Evolutionary conservation across 192 early-diverging fungal species (phyloP), one percentile per base, ranked within the genome.

Genomic region (Linnemannia zychae): DNA sequence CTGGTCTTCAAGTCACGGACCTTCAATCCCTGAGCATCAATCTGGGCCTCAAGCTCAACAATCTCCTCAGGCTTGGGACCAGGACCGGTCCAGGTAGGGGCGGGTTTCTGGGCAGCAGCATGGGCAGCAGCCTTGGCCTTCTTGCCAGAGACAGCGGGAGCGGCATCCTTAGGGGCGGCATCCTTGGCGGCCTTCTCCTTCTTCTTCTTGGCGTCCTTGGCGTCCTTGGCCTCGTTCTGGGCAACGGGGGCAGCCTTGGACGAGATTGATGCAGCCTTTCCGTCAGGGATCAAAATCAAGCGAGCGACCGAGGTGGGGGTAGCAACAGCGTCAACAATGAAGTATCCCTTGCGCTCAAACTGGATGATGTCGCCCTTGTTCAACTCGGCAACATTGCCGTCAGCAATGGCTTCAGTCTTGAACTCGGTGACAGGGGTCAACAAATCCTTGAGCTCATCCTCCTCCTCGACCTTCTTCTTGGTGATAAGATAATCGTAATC

Each of bases 401-500:
- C 95, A 33, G 92, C 93, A 74, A 95, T 72, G 20, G 90, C 94
- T 12, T 84, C 34, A 6, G 87, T 87, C 72, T 90, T 93, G 88
- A 97, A 99, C 84, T 97, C 96, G 31, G 95, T 95, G 4, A 92
- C 91, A 1, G 95, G 94, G 22, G 97, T 99, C 36, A 99, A 78
- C 31, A 95, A 91, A 77, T 98, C 94, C 80, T 91, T 86, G 38
- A 99, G 84, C 0, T 94, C 89, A 79, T 99, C 99, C 65, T 92
- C 95, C 69, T 97, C 97, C 86, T 99, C 99, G 1, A 99, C 86
- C 92, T 98, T 97, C 91, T 96, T 96, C 93, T 99, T 99, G 71
- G 95, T 99, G 82, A 99, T 97, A 84, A 99, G 88, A 80, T 99
- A 99, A 87, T 99, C 98, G 86, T 96, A 99, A 87, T 99, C 98